phyloP scores from a whole-genome alignment of 169 alveolate species.

The Neospora caninum region DNA sequence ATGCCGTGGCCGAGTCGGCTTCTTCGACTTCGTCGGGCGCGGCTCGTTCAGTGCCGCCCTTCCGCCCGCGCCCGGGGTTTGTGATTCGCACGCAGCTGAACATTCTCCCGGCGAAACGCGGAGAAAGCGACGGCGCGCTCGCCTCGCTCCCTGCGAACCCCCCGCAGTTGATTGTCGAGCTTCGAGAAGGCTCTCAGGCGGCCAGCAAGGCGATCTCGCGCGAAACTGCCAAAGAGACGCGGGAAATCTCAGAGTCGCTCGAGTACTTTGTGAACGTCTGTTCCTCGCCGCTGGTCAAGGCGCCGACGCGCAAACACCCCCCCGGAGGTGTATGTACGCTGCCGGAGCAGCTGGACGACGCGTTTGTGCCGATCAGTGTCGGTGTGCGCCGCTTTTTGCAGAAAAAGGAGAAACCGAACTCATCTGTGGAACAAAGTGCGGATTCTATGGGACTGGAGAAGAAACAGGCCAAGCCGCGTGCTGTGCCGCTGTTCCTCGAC shows the following conservation, averaged over 20 bases:
- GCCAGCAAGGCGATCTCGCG: neutral
- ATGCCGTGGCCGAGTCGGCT: neutral
- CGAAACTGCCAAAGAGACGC: neutral
- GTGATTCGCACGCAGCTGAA: slow-evolving; percentile 20
- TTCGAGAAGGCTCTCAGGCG: neutral
- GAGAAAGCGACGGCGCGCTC: neutral
- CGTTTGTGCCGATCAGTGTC: slow-evolving; percentile 7
- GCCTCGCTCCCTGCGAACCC: neutral
- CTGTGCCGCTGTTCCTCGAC: neutral
- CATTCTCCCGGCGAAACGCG: neutral
- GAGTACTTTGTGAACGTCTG: slow-evolving; percentile 35
- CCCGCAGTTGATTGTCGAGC: neutral
- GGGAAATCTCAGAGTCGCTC: neutral
- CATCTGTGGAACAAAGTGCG: no score
- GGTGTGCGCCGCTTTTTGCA: neutral
- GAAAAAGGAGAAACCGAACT: neutral
- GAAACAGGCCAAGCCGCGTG: neutral
- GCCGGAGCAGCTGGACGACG: neutral
- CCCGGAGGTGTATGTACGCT: neutral
- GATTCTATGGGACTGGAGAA: no score
- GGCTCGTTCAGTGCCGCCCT: neutral
- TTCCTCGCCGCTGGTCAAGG: neutral
- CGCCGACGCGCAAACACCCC: slow-evolving; percentile 11
- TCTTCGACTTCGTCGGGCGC: neutral
- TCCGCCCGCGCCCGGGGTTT: slow-evolving; percentile 2